Base-by-base conservation (phyloP, 805 yeast species). In the Metschnikowia amazonensis region DNA sequence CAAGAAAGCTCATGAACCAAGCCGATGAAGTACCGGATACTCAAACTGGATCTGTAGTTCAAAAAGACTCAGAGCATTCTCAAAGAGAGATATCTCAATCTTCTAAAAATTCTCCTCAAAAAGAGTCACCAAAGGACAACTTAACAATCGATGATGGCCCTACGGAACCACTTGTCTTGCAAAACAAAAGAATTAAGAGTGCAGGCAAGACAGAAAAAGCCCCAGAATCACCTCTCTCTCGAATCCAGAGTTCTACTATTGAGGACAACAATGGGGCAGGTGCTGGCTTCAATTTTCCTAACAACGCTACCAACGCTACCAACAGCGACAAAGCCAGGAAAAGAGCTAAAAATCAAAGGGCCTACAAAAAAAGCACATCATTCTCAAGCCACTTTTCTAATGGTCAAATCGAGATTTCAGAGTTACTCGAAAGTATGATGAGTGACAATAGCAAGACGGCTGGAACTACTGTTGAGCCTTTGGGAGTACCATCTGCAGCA, bases 371-470 rank as follows among this genome's bases (percentile, higher is more conserved):
- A 20, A 25, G 45, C 53, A 10, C 41, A 36, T 7, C 50, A 46
- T 13, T 52, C 56, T 16, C 44, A 28, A 42, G 44, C 29, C 43
- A 44, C 9, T 43, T 42, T n/a, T 47, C 55, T 3, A 45, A 52
- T 13, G 75, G 74, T 4, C 72, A 68, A 42, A 72, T 72, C 17
- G 72, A 70, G 44, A 72, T 72, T 18, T 76, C 76, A 0, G 68
- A 69, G 38, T 56, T 70, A 21, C 57, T 58, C 25, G 66, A 63
- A 20, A 31, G 21, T 23, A 14, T 16, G n/a, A 16, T 7, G 5
- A 11, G 13, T 21, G 14, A 24, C 10, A 38, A 23, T 6, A 24
- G 16, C 14, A 34, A 24, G 24, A 17, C 17, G 20, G n/a, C 31
- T 17, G 10, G 5, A 7, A n/a, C 23, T 5, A 17, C 24, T 25